Evolutionary conservation across 2,329 filamentous ascomycete species (phyloP).

Genomic region (Clarireedia homoeocarpa): DNA sequence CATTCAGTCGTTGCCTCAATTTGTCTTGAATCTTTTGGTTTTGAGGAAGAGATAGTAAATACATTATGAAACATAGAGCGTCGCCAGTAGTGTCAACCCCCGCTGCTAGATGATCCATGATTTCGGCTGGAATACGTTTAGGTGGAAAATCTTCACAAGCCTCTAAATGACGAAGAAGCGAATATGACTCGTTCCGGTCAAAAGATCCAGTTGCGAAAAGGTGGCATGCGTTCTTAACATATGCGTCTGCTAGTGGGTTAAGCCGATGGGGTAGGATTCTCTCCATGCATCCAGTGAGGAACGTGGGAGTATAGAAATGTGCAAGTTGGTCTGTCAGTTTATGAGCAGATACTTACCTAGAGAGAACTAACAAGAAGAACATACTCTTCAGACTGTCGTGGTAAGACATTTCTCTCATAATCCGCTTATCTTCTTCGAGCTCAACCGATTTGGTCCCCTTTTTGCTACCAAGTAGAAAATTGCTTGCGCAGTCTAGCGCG

Average conservation of each 20-base stretch:
- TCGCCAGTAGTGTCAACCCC: slow-evolving; percentile 68
- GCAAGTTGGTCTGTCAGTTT: neutral
- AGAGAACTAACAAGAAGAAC: slow-evolving; percentile 14
- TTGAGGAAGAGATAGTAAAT: slow-evolving; percentile 56
- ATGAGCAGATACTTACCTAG: neutral
- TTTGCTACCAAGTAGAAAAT: slow-evolving; percentile 61
- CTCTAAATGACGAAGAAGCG: slow-evolving; percentile 51
- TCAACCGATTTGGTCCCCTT: slow-evolving; percentile 51
- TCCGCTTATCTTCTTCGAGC: slow-evolving; percentile 46
- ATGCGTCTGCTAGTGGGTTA: neutral
- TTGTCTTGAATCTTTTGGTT: slow-evolving; percentile 43
- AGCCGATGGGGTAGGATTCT: neutral
- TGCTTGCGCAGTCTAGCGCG: slow-evolving; percentile 60
- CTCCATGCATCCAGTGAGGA: neutral
- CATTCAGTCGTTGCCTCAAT: slow-evolving; percentile 32
- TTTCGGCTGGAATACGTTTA: slow-evolving; percentile 54
- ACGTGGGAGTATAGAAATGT: neutral
- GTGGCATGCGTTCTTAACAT: neutral
- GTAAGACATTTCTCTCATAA: slow-evolving; percentile 62
- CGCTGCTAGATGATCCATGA: slow-evolving; percentile 61
- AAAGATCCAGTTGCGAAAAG: too few relatives aligned
- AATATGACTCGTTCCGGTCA: slow-evolving; percentile 44
- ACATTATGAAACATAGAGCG: slow-evolving; percentile 62
- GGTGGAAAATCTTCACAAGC: slow-evolving; percentile 37
- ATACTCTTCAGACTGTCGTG: slow-evolving; percentile 60